These are phyloP conservation scores for Nothophytophthora sp. DNA, from an alignment of 352 stramenopile genomes.

Conservation along the genomic window DNA sequence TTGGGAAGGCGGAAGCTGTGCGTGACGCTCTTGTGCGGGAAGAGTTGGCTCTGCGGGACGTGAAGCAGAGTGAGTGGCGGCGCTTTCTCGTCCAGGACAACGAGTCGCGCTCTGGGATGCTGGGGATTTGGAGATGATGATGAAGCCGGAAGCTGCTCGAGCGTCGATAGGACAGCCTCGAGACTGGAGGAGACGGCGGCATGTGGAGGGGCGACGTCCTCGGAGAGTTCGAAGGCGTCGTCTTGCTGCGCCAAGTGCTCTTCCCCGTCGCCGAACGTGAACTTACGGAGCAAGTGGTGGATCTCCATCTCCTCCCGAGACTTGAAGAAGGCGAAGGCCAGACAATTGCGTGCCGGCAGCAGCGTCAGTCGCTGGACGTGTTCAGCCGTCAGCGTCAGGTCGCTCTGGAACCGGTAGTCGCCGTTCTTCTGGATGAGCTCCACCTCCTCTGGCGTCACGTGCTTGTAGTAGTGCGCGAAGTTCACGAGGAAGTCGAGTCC, in stretches of 20 bases:
- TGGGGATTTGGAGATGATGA: conserved; percentile 6
- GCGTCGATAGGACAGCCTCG: conserved; percentile 30
- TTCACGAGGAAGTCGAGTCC: conserved; percentile 60
- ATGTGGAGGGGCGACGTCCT: conserved; percentile 6
- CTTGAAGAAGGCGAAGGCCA: conserved; percentile 79
- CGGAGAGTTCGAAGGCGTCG: conserved; percentile 32
- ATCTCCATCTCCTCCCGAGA: conserved; percentile 51
- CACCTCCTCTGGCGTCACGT: conserved; percentile 43
- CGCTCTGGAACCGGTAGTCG: conserved; percentile 47
- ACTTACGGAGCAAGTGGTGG: conserved; percentile 67
- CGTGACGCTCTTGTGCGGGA: conserved; percentile 60
- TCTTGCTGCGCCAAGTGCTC: conserved; percentile 53
- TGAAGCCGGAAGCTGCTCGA: conserved; percentile 26
- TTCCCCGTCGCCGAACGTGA: conserved; percentile 71
- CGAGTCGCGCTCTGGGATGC: conserved; percentile 16
- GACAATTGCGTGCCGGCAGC: conserved; percentile 60
- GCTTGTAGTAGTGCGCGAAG: conserved; percentile 74
- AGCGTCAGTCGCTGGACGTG: conserved; percentile 53
- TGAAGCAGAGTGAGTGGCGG: conserved; percentile 35
- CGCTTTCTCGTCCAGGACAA: conserved; percentile 39
- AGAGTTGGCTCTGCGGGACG: conserved; percentile 46
- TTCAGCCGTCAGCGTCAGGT: conserved; percentile 36
- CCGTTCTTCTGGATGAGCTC: conserved; percentile 59
- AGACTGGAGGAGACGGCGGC: conserved; percentile 24
- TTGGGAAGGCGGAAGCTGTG: conserved; percentile 63